phyloP scores from a whole-genome alignment of 345 rosid genomes.

The Streptanthus diversifolius region DNA sequence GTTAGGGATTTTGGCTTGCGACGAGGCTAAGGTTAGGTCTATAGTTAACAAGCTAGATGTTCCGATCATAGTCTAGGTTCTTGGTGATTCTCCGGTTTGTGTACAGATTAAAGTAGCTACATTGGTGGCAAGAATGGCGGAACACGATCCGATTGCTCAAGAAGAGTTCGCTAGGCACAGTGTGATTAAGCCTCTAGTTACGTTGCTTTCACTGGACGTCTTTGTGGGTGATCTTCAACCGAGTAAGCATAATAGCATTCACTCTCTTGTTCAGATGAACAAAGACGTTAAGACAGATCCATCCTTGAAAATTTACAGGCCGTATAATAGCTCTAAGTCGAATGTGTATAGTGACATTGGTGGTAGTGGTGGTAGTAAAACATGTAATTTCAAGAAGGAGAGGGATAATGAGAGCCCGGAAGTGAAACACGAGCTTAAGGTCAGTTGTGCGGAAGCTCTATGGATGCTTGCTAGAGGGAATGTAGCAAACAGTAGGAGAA shows the following conservation, averaged over 20 bases:
- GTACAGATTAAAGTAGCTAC: conserved; percentile 62
- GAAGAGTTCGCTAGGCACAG: conserved; percentile 85
- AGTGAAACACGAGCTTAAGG: conserved; percentile 59
- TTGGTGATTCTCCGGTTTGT: conserved; percentile 61
- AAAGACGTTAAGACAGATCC: conserved; percentile 46
- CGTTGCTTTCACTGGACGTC: conserved; percentile 62
- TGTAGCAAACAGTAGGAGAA: conserved; percentile 62
- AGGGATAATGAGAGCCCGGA: conserved; percentile 73
- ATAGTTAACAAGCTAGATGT: conserved; percentile 57
- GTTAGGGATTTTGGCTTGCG: conserved; percentile 48
- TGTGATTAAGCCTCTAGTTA: conserved; percentile 76
- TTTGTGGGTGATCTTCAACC: conserved; percentile 46
- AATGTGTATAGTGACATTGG: conserved; percentile 39
- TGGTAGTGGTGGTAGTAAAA: conserved; percentile 37
- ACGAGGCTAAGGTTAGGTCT: conserved; percentile 56
- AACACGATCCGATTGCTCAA: conserved; percentile 54
- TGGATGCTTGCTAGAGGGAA: conserved; percentile 86
- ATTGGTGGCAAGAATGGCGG: conserved; percentile 81
- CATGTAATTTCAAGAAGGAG: conserved; percentile 48
- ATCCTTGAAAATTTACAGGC: conserved; percentile 31
- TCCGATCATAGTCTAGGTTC: conserved; percentile 57
- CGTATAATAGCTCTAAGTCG: conserved; percentile 42
- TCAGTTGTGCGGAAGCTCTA: conserved; percentile 61
- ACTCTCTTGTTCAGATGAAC: conserved; percentile 69
- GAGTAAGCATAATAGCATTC: conserved; percentile 68